Percentiles rank a stretch among this genome's conserved stretches.
Conservation (phyloP, 129 eudicot species). For the Lactuca saligna region DNA sequence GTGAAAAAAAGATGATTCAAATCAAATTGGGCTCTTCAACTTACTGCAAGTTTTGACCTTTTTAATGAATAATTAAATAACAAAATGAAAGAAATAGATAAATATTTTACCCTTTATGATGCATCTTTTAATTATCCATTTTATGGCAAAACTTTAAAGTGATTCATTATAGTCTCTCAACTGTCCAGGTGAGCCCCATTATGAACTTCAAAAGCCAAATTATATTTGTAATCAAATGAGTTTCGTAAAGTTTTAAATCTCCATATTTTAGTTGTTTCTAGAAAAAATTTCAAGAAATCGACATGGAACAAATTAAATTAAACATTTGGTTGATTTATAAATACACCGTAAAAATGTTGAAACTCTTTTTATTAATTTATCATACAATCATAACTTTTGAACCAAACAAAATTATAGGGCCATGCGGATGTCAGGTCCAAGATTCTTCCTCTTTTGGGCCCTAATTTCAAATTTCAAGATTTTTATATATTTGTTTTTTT, state of each 20-base stretch:
- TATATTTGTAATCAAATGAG: conserved; percentile 6
- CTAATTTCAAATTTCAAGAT: background rate
- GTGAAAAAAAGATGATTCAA: conserved; percentile 19
- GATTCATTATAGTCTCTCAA: conserved; percentile 24
- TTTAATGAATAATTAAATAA: too few relatives aligned
- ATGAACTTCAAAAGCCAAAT: conserved; percentile 12
- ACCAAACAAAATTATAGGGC: background rate
- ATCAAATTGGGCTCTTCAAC: conserved; percentile 13
- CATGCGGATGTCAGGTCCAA: background rate
- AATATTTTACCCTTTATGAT: conserved; percentile 8
- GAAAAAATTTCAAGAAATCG: background rate
- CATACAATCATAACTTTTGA: too few relatives aligned
- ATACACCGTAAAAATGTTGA: background rate
- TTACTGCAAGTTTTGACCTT: conserved; percentile 22
- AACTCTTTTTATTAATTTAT: too few relatives aligned
- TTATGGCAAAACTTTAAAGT: conserved; percentile 22
- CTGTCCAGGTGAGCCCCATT: conserved; percentile 21
- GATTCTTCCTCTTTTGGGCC: background rate
- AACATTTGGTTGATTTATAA: background rate
- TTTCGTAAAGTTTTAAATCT: conserved; percentile 1
- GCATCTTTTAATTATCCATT: conserved; percentile 27
- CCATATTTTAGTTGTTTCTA: background rate
- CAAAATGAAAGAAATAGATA: background rate
- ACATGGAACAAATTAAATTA: background rate
- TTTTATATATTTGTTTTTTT: too few relatives aligned